phyloP scores from a whole-genome alignment of 2,329 filamentous ascomycete species.

The Aspergillus pseudoviridinutans region DNA sequence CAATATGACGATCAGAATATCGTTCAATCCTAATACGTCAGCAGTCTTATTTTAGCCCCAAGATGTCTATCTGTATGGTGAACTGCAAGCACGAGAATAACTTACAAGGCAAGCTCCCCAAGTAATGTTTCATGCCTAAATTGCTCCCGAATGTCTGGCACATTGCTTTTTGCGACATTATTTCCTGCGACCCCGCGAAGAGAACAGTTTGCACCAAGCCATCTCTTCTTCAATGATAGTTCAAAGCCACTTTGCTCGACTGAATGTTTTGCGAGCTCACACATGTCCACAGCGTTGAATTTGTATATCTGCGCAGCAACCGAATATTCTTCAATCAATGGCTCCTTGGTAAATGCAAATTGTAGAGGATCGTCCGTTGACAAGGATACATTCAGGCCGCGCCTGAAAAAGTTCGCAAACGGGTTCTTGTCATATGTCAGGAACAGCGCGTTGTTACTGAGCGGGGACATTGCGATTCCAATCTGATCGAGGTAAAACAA shows the following conservation, averaged over 20 bases:
- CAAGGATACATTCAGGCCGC: constrained; percentile 89
- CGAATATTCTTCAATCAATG: constrained; percentile 95
- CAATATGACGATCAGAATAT: neutral
- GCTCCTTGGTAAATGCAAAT: constrained; percentile 98
- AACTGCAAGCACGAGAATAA: constrained; percentile 1
- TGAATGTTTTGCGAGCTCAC: constrained; percentile 92
- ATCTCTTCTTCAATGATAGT: constrained; percentile 79
- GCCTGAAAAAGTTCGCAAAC: constrained; percentile 91
- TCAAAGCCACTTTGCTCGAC: constrained; percentile 95
- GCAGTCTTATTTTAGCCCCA: neutral
- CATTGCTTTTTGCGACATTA: constrained; percentile 91
- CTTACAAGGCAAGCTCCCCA: constrained; percentile 79
- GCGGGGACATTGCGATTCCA: constrained; percentile 97
- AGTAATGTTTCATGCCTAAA: constrained; percentile 83
- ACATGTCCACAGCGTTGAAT: constrained; percentile 95
- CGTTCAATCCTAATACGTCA: neutral
- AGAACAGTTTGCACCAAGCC: constrained; percentile 77
- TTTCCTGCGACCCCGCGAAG: constrained; percentile 80
- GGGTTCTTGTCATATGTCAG: constrained; percentile 95
- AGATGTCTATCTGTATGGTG: neutral
- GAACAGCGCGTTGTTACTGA: constrained; percentile 97
- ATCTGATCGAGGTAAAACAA: constrained; percentile 98
- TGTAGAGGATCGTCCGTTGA: constrained; percentile 96
- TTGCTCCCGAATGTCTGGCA: constrained; percentile 85
- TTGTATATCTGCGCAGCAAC: constrained; percentile 99